Evolutionary conservation across 441 rosid genomes (phyloP).

Genomic region (Omphalea diandra): DNA sequence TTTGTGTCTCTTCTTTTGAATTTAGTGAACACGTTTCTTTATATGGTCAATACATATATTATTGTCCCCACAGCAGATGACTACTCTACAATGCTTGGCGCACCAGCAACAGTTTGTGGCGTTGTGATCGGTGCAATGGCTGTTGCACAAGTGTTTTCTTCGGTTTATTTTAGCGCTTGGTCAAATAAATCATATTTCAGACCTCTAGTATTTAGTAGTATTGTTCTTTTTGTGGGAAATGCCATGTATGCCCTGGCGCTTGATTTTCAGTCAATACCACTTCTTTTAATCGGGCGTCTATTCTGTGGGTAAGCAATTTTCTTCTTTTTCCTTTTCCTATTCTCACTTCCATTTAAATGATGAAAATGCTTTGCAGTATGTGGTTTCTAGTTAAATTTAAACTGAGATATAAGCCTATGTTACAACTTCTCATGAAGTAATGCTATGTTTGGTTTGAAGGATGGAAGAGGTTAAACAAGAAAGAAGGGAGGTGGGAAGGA

Average conservation of each 20-base stretch:
- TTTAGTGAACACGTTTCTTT: conserved; percentile 83
- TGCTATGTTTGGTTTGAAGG: too few species aligned
- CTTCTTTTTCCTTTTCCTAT: conserved; percentile 16
- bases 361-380: conserved; percentile 8
- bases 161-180: conserved; percentile 98
- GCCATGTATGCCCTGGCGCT: conserved; percentile 91
- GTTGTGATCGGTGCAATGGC: conserved; percentile 98
- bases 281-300: conserved; percentile 86
- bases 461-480: too few species aligned
- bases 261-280: conserved; percentile 63
- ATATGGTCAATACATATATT: conserved; percentile 97
- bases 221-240: conserved; percentile 79
- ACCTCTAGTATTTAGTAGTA: conserved; percentile 93
- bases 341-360: conserved; percentile 4
- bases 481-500: too few species aligned
- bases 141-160: conserved; percentile 94
- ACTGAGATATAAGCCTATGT: neutral
- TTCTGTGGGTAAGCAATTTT: conserved; percentile 79
- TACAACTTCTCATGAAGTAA: neutral
- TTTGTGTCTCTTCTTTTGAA: conserved; percentile 80
- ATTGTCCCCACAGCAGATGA: conserved; percentile 97
- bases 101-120: conserved; percentile 98
- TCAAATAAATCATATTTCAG: conserved; percentile 90
- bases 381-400: conserved; percentile 4
- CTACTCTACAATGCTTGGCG: conserved; percentile 93